These are phyloP conservation scores for Botryotinia calthae DNA, from an alignment of 2,329 filamentous ascomycete genomes.

Conservation along the genomic window DNA sequence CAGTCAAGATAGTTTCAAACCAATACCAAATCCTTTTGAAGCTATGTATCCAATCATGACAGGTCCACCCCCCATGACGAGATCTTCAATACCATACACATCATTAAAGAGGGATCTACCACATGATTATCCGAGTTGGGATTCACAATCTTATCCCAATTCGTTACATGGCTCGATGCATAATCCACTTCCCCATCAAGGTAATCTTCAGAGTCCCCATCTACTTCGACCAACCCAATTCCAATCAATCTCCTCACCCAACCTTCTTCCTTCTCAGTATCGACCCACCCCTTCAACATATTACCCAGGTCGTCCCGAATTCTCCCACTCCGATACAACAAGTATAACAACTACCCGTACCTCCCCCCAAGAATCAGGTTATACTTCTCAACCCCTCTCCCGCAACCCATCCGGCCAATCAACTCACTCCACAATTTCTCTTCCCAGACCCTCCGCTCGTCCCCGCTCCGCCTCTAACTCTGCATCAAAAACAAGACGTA, in stretches of 20 bases:
- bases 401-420: slow-evolving; percentile 47
- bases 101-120: slow-evolving; percentile 19
- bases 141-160: slow-evolving; percentile 28
- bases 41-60: slow-evolving; percentile 30
- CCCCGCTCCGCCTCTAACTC: background rate
- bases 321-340: slow-evolving; percentile 38
- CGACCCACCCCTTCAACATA: slow-evolving; percentile 23
- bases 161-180: slow-evolving; percentile 21
- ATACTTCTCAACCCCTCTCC: slow-evolving; percentile 52
- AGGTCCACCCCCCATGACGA: slow-evolving; percentile 31
- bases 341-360: slow-evolving; percentile 23
- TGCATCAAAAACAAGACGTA: slow-evolving; percentile 18
- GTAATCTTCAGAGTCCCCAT: slow-evolving; percentile 21
- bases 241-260: slow-evolving; percentile 25
- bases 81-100: background rate
- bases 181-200: background rate
- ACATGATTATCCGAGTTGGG: slow-evolving; percentile 25
- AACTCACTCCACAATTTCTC: slow-evolving; percentile 31
- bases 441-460: background rate
- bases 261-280: slow-evolving; percentile 18
- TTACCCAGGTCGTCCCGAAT: slow-evolving; percentile 41
- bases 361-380: slow-evolving; percentile 44
- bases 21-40: slow-evolving; percentile 19
- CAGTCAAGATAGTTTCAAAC: slow-evolving; percentile 3
- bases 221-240: background rate